Evolutionary conservation across 768 basidiomycete species (phyloP).

Genomic region (Serendipita sp.): DNA sequence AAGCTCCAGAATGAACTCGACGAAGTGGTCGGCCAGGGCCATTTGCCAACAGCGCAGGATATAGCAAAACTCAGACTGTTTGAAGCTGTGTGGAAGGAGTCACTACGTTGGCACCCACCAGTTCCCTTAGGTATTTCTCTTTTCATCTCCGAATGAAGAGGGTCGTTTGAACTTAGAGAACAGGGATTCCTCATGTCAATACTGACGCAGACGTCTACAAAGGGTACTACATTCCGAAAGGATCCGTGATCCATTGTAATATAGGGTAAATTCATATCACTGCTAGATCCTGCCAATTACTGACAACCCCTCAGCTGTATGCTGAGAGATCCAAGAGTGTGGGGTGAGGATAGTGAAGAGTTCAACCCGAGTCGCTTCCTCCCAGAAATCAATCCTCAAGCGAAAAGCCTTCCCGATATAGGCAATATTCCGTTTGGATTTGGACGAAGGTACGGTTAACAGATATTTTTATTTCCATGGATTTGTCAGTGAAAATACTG

Average conservation of each 20-base stretch:
- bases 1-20: conserved; percentile 23
- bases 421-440: neutral
- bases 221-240: neutral
- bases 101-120: neutral
- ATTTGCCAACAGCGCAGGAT: conserved; percentile 16
- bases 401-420: neutral
- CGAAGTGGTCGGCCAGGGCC: conserved; percentile 24
- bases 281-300: too few relatives aligned
- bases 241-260: neutral
- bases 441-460: neutral
- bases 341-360: neutral
- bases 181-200: neutral
- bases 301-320: neutral
- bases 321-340: neutral
- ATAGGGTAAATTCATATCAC: neutral
- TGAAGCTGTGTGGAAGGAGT: conserved; percentile 17
- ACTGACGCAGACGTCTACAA: neutral
- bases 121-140: neutral
- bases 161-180: neutral
- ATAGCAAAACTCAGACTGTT: conserved; percentile 20
- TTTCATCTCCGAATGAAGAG: neutral
- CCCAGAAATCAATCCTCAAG: neutral
- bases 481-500: too few relatives aligned
- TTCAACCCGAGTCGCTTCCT: conserved; percentile 1
- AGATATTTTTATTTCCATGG: neutral